Evolutionary conservation across 805 yeast species (phyloP), one percentile per base, ranked within the genome.

Genomic region (Starmerella gropengiesseri): DNA sequence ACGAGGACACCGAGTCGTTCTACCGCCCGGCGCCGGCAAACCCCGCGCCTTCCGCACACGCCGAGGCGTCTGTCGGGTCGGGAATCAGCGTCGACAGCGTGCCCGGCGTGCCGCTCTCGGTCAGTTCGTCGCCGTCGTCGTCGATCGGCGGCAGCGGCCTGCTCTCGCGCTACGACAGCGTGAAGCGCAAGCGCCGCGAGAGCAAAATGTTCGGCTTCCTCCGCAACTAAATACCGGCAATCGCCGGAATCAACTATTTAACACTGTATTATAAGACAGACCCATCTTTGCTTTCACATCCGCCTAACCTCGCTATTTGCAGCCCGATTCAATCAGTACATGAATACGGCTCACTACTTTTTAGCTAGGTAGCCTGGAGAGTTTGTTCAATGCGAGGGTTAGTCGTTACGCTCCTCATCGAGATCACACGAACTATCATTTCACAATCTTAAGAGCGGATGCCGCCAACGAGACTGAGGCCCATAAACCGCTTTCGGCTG

Each of bases 401-500:
- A n/a, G n/a, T n/a, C n/a, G n/a, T n/a, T n/a, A n/a, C n/a, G n/a
- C n/a, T n/a, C n/a, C n/a, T n/a, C n/a, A n/a, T n/a, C n/a, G n/a
- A n/a, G n/a, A n/a, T n/a, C n/a, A n/a, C n/a, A n/a, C n/a, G n/a
- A n/a, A n/a, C n/a, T n/a, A n/a, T n/a, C 11, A 11, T 23, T 12
- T 27, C 13, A 27, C 14, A 8, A 8, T 4, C 8, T 42, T 13
- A 43, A 5, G 40, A 37, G 14, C 47, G 31, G 14, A 44, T 17
- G 12, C 47, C 44, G 31, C 50, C 49, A 4, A 45, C 36, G 4
- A 49, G 36, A 22, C 48, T 46, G 30, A 87, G 84, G 67, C 91
- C 91, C 98, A 91, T 91, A 61, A 91, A 91, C 60, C 84, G 77
- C 65, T 94, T 81, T 66, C 91, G 78, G 30, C 95, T 82, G 63